A percentile compares a stretch with the other conserved stretches of the same genome.
phyloP scores from a whole-genome alignment of 805 yeast species.

The Nakazawaea ishiwadae region DNA sequence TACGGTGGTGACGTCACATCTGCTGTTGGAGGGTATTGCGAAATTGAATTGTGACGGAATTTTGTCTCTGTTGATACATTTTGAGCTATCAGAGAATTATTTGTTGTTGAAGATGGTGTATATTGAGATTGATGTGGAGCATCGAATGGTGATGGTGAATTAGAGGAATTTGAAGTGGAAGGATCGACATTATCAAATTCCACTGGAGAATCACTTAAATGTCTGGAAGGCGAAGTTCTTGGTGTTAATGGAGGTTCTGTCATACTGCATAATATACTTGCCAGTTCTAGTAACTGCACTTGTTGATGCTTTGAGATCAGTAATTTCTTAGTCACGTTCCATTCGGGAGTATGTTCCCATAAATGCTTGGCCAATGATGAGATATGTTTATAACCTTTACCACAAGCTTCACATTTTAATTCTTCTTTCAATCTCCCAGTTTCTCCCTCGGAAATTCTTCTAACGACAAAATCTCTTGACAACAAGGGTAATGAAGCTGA shows the following conservation, averaged over 20 bases:
- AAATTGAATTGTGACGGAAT: slow-evolving; percentile 36
- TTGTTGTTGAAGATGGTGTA: slow-evolving; percentile 11
- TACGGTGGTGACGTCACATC: no score
- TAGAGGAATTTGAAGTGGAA: slow-evolving; percentile 16
- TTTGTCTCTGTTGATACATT: no score
- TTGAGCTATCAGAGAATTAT: slow-evolving; percentile 12
- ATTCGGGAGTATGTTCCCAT: slow-evolving; percentile 94
- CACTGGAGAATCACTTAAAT: slow-evolving; percentile 5
- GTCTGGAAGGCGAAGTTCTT: slow-evolving; percentile 6
- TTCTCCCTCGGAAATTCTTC: slow-evolving; percentile 83
- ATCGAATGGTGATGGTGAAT: slow-evolving; percentile 16
- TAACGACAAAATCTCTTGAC: slow-evolving; percentile 67
- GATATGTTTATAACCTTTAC: slow-evolving; percentile 86
- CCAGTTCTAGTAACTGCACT: slow-evolving; percentile 77
- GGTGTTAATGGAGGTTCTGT: slow-evolving; percentile 31
- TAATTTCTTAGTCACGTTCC: slow-evolving; percentile 82
- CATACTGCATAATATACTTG: slow-evolving; percentile 74
- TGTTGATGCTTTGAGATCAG: slow-evolving; percentile 85
- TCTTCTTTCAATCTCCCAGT: slow-evolving; percentile 81
- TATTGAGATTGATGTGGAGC: slow-evolving; percentile 6
- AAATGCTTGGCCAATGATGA: slow-evolving; percentile 83
- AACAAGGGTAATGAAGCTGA: slow-evolving; percentile 39
- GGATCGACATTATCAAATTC: slow-evolving; percentile 15
- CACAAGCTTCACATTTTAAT: slow-evolving; percentile 85
- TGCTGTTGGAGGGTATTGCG: slow-evolving; percentile 36